Conservation (phyloP, 2,329 filamentous ascomycete genomes). For the Stenocarpella maydis region DNA sequence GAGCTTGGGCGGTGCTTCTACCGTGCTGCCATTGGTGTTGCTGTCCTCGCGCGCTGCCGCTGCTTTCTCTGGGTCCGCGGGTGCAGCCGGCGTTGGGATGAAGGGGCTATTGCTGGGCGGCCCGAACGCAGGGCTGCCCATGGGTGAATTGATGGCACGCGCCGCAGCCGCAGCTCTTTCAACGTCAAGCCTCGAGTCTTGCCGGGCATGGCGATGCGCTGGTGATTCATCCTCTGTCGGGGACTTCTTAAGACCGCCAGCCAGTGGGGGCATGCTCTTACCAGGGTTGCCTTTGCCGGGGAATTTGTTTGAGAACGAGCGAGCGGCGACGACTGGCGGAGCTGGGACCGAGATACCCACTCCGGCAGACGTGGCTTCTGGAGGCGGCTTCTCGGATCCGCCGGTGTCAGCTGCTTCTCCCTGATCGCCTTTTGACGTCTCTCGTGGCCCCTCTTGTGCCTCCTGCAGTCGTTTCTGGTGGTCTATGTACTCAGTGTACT, state of each 20-base stretch:
- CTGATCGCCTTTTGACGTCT: slow-evolving; percentile 60
- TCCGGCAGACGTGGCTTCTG: slow-evolving; percentile 43
- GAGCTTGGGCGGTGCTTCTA: slow-evolving; percentile 30
- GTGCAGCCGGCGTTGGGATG: slow-evolving; percentile 25
- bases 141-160: slow-evolving; percentile 38
- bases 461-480: slow-evolving; percentile 83
- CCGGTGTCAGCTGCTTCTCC: slow-evolving; percentile 50
- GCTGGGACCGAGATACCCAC: slow-evolving; percentile 55
- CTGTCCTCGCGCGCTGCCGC: slow-evolving; percentile 38
- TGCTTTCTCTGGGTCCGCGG: slow-evolving; percentile 37
- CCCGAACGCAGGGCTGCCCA: slow-evolving; percentile 29
- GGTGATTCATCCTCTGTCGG: slow-evolving; percentile 26
- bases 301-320: slow-evolving; percentile 47
- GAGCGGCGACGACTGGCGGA: slow-evolving; percentile 47
- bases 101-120: slow-evolving; percentile 28
- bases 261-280: slow-evolving; percentile 39
- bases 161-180: slow-evolving; percentile 44
- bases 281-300: slow-evolving; percentile 41
- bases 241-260: slow-evolving; percentile 15
- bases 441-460: slow-evolving; percentile 57
- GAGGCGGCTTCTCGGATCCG: slow-evolving; percentile 40
- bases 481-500: slow-evolving; percentile 84
- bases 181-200: slow-evolving; percentile 39
- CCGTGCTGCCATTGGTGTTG: slow-evolving; percentile 30
- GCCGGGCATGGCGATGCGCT: slow-evolving; percentile 33